These are phyloP conservation scores for Rhazya stricta DNA, from an alignment of 257 asterid genomes.

Conservation along the genomic window DNA sequence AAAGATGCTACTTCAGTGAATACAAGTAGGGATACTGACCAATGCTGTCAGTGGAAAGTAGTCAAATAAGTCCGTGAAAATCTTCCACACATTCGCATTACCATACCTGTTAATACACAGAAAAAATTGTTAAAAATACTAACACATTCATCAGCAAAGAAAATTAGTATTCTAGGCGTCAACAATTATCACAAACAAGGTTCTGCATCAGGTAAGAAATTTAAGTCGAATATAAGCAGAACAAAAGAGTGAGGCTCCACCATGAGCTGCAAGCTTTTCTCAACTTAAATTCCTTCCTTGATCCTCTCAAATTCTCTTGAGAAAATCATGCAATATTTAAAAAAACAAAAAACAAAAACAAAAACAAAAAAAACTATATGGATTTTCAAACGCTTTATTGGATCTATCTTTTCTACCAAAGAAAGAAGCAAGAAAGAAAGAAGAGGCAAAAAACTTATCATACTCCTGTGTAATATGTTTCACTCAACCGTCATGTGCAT, in stretches of 20 bases:
- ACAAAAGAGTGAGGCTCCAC: no score
- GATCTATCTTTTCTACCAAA: not conserved
- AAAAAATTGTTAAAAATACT: constrained; percentile 1
- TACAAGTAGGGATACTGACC: constrained; percentile 45
- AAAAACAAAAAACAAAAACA: no score
- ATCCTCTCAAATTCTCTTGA: not conserved
- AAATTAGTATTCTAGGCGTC: not conserved
- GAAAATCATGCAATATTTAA: not conserved
- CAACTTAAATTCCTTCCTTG: not conserved
- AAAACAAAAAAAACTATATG: not conserved
- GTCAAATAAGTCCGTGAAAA: constrained; percentile 85
- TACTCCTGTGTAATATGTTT: not conserved
- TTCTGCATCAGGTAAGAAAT: constrained; percentile 1
- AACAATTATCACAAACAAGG: no score
- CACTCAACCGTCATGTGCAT: not conserved
- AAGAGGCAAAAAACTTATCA: no score
- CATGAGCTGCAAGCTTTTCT: not conserved
- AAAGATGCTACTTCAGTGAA: not conserved
- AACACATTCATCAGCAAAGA: not conserved
- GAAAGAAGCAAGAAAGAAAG: not conserved
- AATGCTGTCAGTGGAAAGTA: constrained; percentile 91
- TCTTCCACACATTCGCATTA: constrained; percentile 91
- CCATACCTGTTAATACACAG: constrained; percentile 56
- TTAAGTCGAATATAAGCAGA: not conserved
- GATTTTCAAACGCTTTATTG: not conserved